These are phyloP conservation scores for Cytospora paraplurivora DNA, from an alignment of 2,329 filamentous ascomycete genomes.

Conservation along the genomic window DNA sequence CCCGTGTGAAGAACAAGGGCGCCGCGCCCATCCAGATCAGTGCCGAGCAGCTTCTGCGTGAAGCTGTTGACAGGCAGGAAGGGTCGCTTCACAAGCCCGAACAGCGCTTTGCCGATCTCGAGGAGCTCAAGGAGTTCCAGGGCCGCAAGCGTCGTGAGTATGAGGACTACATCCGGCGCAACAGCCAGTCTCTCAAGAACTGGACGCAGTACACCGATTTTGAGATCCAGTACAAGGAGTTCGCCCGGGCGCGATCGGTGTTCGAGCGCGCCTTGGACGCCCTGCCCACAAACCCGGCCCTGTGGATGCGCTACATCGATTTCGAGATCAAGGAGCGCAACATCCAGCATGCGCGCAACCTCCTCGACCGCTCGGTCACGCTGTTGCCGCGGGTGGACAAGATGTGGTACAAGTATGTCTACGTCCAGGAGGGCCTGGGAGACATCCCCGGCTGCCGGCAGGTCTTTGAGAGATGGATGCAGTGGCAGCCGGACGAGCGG, in stretches of 20 bases:
- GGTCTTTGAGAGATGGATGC: conserved; percentile 97
- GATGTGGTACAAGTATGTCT: conserved; percentile 99
- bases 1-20: conserved; percentile 98
- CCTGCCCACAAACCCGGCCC: conserved; percentile 78
- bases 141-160: conserved; percentile 95
- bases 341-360: conserved; percentile 94
- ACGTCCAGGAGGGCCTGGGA: conserved; percentile 96
- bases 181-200: conserved; percentile 95
- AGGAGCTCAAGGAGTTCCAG: conserved; percentile 97
- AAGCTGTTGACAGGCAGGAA: conserved; percentile 96
- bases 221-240: conserved; percentile 99
- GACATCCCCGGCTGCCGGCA: conserved; percentile 91
- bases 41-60: conserved; percentile 93
- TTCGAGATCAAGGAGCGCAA: conserved; percentile 89
- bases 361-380: conserved; percentile 92
- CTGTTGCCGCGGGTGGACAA: conserved; percentile 91
- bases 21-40: conserved; percentile 89
- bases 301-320: conserved; percentile 95
- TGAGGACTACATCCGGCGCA: conserved; percentile 95
- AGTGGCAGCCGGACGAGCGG: conserved; percentile 94
- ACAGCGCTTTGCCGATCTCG: conserved; percentile 91
- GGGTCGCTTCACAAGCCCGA: conserved; percentile 84
- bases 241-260: conserved; percentile 83
- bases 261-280: conserved; percentile 95
- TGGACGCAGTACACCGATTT: conserved; percentile 98